Evolutionary conservation across 768 basidiomycete genomes (phyloP).

Genomic region (Naganishia randhawae): DNA sequence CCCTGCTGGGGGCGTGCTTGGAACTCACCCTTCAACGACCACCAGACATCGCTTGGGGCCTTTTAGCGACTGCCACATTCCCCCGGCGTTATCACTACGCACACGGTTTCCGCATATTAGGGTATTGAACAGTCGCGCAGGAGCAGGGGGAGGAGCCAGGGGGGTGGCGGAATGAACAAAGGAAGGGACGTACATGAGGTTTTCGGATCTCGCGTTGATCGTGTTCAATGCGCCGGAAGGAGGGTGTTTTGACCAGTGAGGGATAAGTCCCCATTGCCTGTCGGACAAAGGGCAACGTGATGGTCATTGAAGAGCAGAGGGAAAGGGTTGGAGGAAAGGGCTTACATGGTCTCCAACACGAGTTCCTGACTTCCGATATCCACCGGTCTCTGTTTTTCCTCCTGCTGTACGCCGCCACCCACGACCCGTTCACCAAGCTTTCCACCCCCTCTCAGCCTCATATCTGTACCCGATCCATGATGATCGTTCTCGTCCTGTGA

Average conservation of each 20-base stretch:
- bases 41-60: slow-evolving; percentile 81
- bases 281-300: neutral
- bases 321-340: neutral
- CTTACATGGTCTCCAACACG: slow-evolving; percentile 72
- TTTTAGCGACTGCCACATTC: slow-evolving; percentile 82
- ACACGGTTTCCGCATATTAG: neutral
- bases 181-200: slow-evolving; percentile 53
- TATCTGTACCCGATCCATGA: neutral
- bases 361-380: slow-evolving; percentile 42
- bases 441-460: slow-evolving; percentile 9
- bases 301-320: neutral
- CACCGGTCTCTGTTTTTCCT: slow-evolving; percentile 36
- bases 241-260: slow-evolving; percentile 76
- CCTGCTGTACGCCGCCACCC: neutral
- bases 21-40: slow-evolving; percentile 67
- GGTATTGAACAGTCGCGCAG: neutral
- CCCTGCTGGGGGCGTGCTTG: neutral
- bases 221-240: slow-evolving; percentile 61
- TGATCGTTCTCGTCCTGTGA: neutral
- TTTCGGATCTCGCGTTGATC: slow-evolving; percentile 85
- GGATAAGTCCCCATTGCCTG: slow-evolving; percentile 75
- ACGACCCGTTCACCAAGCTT: neutral
- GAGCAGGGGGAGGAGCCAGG: neutral
- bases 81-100: slow-evolving; percentile 50
- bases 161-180: neutral